Evolutionary conservation across 495 filamentous ascomycete species (phyloP), one percentile per base, ranked within the genome.

Genomic region (Margaritispora aquatica): DNA sequence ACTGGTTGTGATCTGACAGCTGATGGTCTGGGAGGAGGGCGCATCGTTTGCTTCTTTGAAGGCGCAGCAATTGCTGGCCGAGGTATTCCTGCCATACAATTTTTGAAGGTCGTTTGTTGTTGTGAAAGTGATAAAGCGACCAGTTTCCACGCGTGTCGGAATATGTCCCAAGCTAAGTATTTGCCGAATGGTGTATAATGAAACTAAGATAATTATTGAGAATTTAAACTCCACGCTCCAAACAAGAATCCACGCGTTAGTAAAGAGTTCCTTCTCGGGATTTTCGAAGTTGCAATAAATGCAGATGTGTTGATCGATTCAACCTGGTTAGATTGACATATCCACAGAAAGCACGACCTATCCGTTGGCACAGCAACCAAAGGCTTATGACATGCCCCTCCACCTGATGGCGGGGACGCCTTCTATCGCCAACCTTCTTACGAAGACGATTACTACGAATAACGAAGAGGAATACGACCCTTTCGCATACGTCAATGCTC

Each of bases 11-110:
- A 63, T 52, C 76, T 72, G 21, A 69, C 60, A 17, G 68, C 64
- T 24, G 76, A 73, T 23, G 77, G 75, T 36, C 79, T 71, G 58
- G 73, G 71, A 47, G 84, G 78, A 62, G 81, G 82, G 62, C 82
- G 80, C 74, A 82, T 78, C 62, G 73, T 73, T 51, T 76, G 72
- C 65, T 77, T 82, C 68, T 76, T 84, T 31, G 73, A 73, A 17
- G 78, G 75, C 59, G 78, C 69, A 59, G 72, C 75, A 61, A 75
- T 70, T 49, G 75, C 66, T 70, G 81, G 73, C 73, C 83, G 74
- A 71, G 77, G 72, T 64, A 78, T 71, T 66, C 76, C 78, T 62
- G 79, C 76, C 83, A 86, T 86, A 38, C 55, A 60, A 46, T 63
- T 61, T 58, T 58, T 38, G 41, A 3, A n/a, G 4, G 9, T 55